Conservation (phyloP, 1,284 basidiomycete species). For the Coniferiporia weirii region DNA sequence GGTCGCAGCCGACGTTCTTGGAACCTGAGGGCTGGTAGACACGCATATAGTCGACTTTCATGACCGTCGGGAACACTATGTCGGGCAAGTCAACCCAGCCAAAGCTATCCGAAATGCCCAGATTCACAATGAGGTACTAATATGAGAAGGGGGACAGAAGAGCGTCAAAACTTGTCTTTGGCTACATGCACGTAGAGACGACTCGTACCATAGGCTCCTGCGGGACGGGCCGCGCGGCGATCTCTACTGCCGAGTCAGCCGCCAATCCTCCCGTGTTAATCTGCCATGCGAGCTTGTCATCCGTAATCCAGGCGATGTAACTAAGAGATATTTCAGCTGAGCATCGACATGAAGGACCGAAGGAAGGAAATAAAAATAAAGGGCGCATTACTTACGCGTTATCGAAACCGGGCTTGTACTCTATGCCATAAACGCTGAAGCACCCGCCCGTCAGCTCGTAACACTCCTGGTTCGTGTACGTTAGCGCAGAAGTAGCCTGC, state of each 20-base stretch:
- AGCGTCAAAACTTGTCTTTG: background rate
- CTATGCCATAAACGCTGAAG: conserved; percentile 44
- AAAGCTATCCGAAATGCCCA: conserved; percentile 55
- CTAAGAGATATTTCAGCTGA: conserved; percentile 19
- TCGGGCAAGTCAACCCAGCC: conserved; percentile 49
- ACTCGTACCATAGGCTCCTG: conserved; percentile 64
- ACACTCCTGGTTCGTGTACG: conserved; percentile 23
- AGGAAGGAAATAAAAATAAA: background rate
- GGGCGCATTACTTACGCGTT: conserved; percentile 33
- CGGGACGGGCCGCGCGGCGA: conserved; percentile 59
- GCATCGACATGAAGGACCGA: conserved; percentile 1
- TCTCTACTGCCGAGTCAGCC: conserved; percentile 48
- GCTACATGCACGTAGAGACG: background rate
- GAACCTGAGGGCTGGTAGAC: conserved; percentile 56
- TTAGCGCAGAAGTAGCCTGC: conserved; percentile 29
- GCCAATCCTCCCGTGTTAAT: conserved; percentile 59
- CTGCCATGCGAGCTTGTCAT: conserved; percentile 58
- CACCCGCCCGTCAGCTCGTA: conserved; percentile 39
- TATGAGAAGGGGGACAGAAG: conserved; percentile 2
- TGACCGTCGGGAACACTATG: conserved; percentile 54
- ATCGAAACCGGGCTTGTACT: conserved; percentile 56
- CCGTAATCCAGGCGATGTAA: conserved; percentile 70
- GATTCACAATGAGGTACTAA: conserved; percentile 45
- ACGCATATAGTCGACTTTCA: conserved; percentile 68
- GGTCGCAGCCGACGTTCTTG: conserved; percentile 68